Base-by-base conservation (phyloP, 495 filamentous ascomycete genomes). In the Aspergillus bertholletiae region DNA sequence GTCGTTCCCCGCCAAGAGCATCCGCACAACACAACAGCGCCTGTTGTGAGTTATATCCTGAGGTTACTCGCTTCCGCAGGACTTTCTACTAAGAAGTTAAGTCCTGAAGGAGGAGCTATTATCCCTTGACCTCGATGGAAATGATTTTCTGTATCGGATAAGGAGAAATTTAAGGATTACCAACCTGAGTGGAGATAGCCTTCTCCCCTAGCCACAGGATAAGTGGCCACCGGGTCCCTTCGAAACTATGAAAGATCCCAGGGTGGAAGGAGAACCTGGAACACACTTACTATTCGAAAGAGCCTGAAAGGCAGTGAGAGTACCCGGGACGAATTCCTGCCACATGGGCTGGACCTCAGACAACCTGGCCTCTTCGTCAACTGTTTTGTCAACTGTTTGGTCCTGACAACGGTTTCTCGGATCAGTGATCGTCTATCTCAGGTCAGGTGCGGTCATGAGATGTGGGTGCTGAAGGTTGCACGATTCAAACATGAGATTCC, bases 81-180 rank as follows among this genome's bases (percentile, higher is more conserved):
- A n/a, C n/a, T n/a, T n/a, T n/a, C n/a, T n/a, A n/a, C n/a, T n/a
- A n/a, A n/a, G n/a, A n/a, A n/a, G n/a, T n/a, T n/a, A n/a, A n/a
- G n/a, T n/a, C n/a, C n/a, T n/a, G n/a, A n/a, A n/a, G n/a, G n/a
- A n/a, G n/a, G n/a, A n/a, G n/a, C n/a, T 58, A n/a, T 43, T 58
- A 22, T 49, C 49, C 32, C 49, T 58, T 23, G 56, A 58, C 23
- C 49, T 58, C 17, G 50, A 53, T 22, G 50, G 49, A 26, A 49
- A 54, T 37, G 56, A 54, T 24, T 58, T 34, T 26, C 50, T 58
- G 3, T 58, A 58, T 23, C 30, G 56, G 24, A 54, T 58, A 8
- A 53, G 51, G 18, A 43, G 35, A 43, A 41, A 58, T 13, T 34
- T n/a, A 8, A 34, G 56, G 35, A 28, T 54, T 39, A 37, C 54